Evolutionary conservation across 805 yeast species (phyloP), one percentile per base, ranked within the genome.

Genomic region (Starmerella bacillaris): DNA sequence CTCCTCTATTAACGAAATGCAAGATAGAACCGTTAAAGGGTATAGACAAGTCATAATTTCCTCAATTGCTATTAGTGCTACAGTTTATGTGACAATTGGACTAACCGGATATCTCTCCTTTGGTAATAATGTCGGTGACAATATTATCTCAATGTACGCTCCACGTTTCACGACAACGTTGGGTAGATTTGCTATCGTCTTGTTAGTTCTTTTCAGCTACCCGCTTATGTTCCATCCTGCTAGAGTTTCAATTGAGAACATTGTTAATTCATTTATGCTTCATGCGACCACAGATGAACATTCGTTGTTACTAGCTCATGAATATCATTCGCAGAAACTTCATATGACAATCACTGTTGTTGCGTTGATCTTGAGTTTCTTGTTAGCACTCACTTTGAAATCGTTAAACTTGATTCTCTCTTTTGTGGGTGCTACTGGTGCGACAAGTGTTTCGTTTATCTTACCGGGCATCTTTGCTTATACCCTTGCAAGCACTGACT

Each of bases 141-240:
- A 83, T 50, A 72, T 83, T 43, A 76, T 84, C 35, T 69, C 74
- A 34, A 70, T 76, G 69, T 84, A 78, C 53, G 74, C 82, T 0
- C 64, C 64, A 27, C 63, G 73, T 0, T 40, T 64, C 9, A 60
- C 75, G n/a, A 70, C 89, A 2, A 76, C 82, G 0, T 55, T 84
- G 30, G 95, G 93, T 3, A 64, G 92, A 44, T 58, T 76, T 8
- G 78, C 84, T 3, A 83, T 83, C 43, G 86, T 78, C 4, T 61
- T 79, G 6, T 59, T 83, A 54, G 94, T 84, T 18, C 65, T 76
- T 43, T 64, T 82, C 37, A 77, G 89, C n/a, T 83, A 72, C 52
- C 94, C 95, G 5, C 58, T 84, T 43, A 92, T 82, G 65, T 69
- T 83, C 48, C 93, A 83, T 48, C 95, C 95, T 0, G 79, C 92